Conservation (phyloP, 2,329 filamentous ascomycete species). For the Aspergillus chevalieri region DNA sequence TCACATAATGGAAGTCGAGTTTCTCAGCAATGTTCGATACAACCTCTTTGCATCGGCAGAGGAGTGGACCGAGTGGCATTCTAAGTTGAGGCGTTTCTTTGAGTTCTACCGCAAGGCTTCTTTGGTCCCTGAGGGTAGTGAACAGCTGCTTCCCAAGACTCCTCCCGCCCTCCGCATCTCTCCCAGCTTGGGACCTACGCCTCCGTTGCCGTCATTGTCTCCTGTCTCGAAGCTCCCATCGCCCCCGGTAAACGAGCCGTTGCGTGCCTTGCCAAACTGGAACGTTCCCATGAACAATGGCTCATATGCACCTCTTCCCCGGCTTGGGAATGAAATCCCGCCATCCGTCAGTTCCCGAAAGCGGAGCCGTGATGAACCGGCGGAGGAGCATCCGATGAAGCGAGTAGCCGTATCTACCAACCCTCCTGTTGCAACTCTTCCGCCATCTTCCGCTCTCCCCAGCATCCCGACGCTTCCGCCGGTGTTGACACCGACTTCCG, state of each 20-base stretch:
- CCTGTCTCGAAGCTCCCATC: slow-evolving; percentile 36
- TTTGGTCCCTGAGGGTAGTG: slow-evolving; percentile 36
- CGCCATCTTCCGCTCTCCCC: slow-evolving; percentile 17
- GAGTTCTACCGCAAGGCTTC: slow-evolving; percentile 72
- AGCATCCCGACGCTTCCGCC: slow-evolving; percentile 28
- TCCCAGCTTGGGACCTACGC: slow-evolving; percentile 30
- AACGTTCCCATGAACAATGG: slow-evolving; percentile 20
- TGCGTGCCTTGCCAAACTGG: slow-evolving; percentile 23
- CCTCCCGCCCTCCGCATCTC: slow-evolving; percentile 26
- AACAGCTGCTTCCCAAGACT: slow-evolving; percentile 20
- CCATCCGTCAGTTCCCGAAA: slow-evolving; percentile 43
- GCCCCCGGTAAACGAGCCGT: slow-evolving; percentile 28
- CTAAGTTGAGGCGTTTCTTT: slow-evolving; percentile 73
- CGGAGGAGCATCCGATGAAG: slow-evolving; percentile 54
- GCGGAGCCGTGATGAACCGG: slow-evolving; percentile 52
- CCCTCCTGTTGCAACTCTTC: slow-evolving; percentile 19
- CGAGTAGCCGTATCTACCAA: slow-evolving; percentile 29
- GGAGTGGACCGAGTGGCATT: slow-evolving; percentile 84
- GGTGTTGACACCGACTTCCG: slow-evolving; percentile 27
- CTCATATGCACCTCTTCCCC: slow-evolving; percentile 18
- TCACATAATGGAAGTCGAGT: slow-evolving; percentile 99
- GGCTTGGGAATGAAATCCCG: slow-evolving; percentile 15
- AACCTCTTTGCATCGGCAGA: slow-evolving; percentile 78
- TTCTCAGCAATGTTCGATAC: slow-evolving; percentile 96
- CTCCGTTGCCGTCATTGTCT: slow-evolving; percentile 23